A percentile compares a stretch with the other conserved stretches of the same genome.
Evolutionary conservation across 768 basidiomycete genomes (phyloP).

Genomic region (Cyclocybe aegerita): DNA sequence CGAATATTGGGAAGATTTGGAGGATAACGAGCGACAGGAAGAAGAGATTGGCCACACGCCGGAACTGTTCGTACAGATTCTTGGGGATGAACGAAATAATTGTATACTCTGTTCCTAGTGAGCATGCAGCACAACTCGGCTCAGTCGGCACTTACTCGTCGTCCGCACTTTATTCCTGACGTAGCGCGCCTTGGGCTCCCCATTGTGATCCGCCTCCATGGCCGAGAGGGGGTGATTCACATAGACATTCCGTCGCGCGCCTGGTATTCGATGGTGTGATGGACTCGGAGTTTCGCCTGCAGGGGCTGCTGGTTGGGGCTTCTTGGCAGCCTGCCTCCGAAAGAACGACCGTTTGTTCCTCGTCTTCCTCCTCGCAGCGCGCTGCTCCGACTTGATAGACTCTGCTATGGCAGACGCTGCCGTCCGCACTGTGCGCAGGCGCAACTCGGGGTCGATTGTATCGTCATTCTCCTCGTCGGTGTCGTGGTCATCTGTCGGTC

Average conservation of each 20-base stretch:
- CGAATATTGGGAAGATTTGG: conserved; percentile 91
- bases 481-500: conserved; percentile 36
- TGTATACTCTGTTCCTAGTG: conserved; percentile 70
- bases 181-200: conserved; percentile 81
- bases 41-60: conserved; percentile 90
- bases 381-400: conserved; percentile 76
- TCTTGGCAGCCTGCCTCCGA: conserved; percentile 49
- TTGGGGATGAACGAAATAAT: conserved; percentile 88
- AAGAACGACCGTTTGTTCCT: conserved; percentile 60
- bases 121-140: too few species aligned
- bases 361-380: conserved; percentile 58
- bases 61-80: conserved; percentile 94
- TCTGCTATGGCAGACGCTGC: conserved; percentile 90
- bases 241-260: conserved; percentile 72
- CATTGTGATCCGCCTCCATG: conserved; percentile 62
- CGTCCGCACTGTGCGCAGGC: conserved; percentile 89
- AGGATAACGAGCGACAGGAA: conserved; percentile 83
- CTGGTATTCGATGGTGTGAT: conserved; percentile 41
- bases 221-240: conserved; percentile 71
- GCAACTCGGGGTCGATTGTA: conserved; percentile 79
- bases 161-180: conserved; percentile 93
- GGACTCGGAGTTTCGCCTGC: conserved; percentile 23
- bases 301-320: conserved; percentile 29
- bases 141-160: conserved; percentile 61
- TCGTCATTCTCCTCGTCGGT: conserved; percentile 66